Evolutionary conservation across 192 early-diverging fungal genomes (phyloP), one percentile per base, ranked within the genome.

Genomic region (Funneliformis geosporum): DNA sequence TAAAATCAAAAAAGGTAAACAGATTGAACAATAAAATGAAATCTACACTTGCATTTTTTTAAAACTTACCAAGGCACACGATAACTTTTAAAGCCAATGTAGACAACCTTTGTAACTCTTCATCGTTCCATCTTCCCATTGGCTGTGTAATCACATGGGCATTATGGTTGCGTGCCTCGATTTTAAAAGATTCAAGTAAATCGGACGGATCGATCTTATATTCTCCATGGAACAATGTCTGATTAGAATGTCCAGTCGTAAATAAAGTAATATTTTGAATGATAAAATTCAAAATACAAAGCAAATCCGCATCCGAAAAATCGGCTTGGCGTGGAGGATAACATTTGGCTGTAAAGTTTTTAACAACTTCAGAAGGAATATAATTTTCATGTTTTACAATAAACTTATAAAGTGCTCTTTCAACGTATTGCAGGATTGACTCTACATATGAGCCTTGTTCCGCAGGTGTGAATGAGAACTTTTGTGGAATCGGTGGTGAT

Each of bases 391-490:
- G 27, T 50, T 3, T 73, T 55, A 21, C 43, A 73, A 73, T 73
- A 73, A 73, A 73, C 7, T 73, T 73, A 8, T 47, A 73, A 47
- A 73, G 70, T 2, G 44, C 70, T 73, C 38, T 73, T 73, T 73
- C 70, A 73, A 47, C 40, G 23, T 73, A 23, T 47, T 73, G 70
- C 4, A 73, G 46, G 40, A 73, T 73, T 73, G 70, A 44, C 43
- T 73, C 70, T 23, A 73, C 70, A n/a, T 73, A 73, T 73, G 70
- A 73, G 43, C 70, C 70, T 73, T 73, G 70, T n/a, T 73, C 70
- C 28, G 70, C 40, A 23, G 70, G 40, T 73, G 70, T 27, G 46
- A 73, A 73, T 55, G 70, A 73, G 70, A 73, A 73, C 5, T 28
- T 73, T 73, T 72, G 70, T 73, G 43, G 70, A 23, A 73, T 73